Conservation (phyloP, 441 rosid genomes). For the Gossypium armourianum region DNA sequence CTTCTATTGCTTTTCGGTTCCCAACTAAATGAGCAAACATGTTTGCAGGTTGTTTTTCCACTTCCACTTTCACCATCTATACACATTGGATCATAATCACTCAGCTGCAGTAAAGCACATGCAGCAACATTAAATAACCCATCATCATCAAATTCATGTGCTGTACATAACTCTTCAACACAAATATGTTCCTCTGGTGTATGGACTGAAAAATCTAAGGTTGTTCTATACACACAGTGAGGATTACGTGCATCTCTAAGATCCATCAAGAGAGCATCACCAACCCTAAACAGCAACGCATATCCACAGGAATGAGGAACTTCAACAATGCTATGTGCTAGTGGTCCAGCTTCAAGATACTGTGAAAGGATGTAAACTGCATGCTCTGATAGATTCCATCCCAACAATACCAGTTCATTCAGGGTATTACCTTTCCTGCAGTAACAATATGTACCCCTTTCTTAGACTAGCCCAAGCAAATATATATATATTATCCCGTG, state of each 20-base stretch:
- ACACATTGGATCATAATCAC: slow-evolving; percentile 96
- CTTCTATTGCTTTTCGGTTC: slow-evolving; percentile 50
- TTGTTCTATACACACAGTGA: slow-evolving; percentile 52
- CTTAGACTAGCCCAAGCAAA: slow-evolving; percentile 22
- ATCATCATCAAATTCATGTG: slow-evolving; percentile 83
- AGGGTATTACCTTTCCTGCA: slow-evolving; percentile 56
- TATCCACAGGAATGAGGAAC: slow-evolving; percentile 78
- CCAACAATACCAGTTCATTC: slow-evolving; percentile 61
- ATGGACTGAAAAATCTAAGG: slow-evolving; percentile 51
- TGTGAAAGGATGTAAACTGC: slow-evolving; percentile 42
- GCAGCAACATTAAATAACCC: slow-evolving; percentile 91
- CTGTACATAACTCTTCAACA: slow-evolving; percentile 63
- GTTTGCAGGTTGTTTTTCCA: slow-evolving; percentile 42
- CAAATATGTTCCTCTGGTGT: slow-evolving; percentile 56
- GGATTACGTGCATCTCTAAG: slow-evolving; percentile 72
- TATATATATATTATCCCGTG: slow-evolving; percentile 7
- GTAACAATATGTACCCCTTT: slow-evolving; percentile 20
- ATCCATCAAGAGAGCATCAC: slow-evolving; percentile 93
- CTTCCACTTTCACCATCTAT: slow-evolving; percentile 55
- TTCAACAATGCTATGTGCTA: slow-evolving; percentile 68
- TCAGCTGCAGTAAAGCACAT: slow-evolving; percentile 77
- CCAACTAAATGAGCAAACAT: slow-evolving; percentile 89
- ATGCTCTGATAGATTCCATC: slow-evolving; percentile 56
- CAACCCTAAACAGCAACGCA: slow-evolving; percentile 78
- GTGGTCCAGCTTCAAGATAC: slow-evolving; percentile 60